Evolutionary conservation across 1,284 basidiomycete species (phyloP).

Genomic region (Meira miltonrushii): DNA sequence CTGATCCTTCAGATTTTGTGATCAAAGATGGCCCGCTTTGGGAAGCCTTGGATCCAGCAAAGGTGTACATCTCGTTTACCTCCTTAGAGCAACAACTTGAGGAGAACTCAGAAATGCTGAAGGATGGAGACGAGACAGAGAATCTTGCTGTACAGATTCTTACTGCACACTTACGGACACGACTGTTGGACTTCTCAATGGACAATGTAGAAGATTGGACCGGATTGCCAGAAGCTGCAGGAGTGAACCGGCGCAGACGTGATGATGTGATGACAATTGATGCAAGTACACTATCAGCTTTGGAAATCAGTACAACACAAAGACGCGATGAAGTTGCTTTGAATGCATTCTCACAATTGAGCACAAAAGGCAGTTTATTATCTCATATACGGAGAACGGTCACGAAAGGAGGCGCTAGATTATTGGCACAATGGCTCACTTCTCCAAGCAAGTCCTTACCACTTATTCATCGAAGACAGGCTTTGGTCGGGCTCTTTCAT

Average conservation of each 20-base stretch:
- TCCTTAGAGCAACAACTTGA: neutral
- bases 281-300: slow-evolving; percentile 42
- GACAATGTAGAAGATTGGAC: slow-evolving; percentile 2
- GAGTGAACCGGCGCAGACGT: neutral
- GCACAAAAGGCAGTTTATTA: slow-evolving; percentile 38
- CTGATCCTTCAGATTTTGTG: neutral
- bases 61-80: slow-evolving; percentile 21
- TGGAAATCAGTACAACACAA: slow-evolving; percentile 36
- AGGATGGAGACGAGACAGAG: slow-evolving; percentile 15
- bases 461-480: slow-evolving; percentile 31
- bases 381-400: slow-evolving; percentile 43
- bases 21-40: neutral
- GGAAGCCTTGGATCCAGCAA: slow-evolving; percentile 8
- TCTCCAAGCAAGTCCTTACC: slow-evolving; percentile 32
- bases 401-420: slow-evolving; percentile 41
- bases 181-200: slow-evolving; percentile 26
- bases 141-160: slow-evolving; percentile 25
- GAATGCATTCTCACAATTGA: slow-evolving; percentile 8
- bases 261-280: slow-evolving; percentile 42
- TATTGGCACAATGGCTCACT: slow-evolving; percentile 43
- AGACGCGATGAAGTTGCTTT: slow-evolving; percentile 16
- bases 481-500: slow-evolving; percentile 36
- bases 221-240: neutral
- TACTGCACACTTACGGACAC: slow-evolving; percentile 39
- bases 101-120: neutral